Percentiles rank a stretch among this genome's conserved stretches.
Evolutionary conservation across 108 stramenopile genomes (phyloP).

Genomic region (Halocafeteria seosinensis): DNA sequence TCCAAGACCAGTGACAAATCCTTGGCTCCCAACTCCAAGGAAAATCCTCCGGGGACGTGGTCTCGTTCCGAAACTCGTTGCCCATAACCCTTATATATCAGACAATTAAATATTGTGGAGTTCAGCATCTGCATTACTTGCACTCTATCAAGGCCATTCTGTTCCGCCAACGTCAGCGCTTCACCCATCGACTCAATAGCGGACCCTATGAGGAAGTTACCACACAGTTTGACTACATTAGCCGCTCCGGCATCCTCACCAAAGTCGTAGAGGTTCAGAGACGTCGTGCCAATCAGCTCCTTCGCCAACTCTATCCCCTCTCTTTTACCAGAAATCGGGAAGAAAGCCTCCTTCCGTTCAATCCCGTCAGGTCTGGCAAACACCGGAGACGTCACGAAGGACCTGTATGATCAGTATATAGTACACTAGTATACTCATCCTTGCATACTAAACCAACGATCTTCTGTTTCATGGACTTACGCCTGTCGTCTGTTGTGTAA

Average conservation of each 20-base stretch:
- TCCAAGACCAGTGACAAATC: conserved; percentile 15
- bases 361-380: conserved; percentile 20
- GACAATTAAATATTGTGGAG: conserved; percentile 25
- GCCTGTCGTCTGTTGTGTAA: too few relatives aligned
- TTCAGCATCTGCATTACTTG: conserved; percentile 10
- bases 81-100: conserved; percentile 33
- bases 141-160: conserved; percentile 19
- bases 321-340: neutral
- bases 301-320: neutral
- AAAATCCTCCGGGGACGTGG: conserved; percentile 20
- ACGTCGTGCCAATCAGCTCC: neutral
- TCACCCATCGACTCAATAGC: conserved; percentile 24
- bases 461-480: too few relatives aligned
- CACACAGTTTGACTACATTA: conserved; percentile 22
- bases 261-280: conserved; percentile 5
- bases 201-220: conserved; percentile 25
- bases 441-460: too few relatives aligned
- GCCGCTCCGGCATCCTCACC: conserved; percentile 14
- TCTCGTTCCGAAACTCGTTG: conserved; percentile 21
- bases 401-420: too few relatives aligned
- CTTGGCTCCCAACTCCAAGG: conserved; percentile 18
- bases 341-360: neutral
- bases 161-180: conserved; percentile 17
- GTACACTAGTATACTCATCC: too few relatives aligned
- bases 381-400: neutral